Evolutionary conservation across 352 stramenopile genomes (phyloP).

Genomic region (Thalassiosira livingstoniorum): DNA sequence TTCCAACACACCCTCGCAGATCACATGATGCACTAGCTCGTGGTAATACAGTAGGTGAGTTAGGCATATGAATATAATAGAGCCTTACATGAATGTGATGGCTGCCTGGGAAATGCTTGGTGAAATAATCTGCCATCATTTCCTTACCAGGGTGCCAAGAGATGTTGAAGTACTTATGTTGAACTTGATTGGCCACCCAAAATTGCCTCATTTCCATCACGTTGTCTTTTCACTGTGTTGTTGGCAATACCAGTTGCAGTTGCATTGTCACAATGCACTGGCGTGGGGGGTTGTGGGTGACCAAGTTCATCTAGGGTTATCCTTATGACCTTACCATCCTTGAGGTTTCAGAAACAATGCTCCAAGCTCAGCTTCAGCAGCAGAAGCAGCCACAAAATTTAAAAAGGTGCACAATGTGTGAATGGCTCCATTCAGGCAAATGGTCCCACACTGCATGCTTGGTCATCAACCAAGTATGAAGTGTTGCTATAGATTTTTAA

Average conservation of each 20-base stretch:
- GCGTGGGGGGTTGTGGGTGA: slow-evolving; percentile 17
- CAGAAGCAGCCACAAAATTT: slow-evolving; percentile 21
- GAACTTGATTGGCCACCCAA: too few relatives aligned
- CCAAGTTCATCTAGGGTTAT: slow-evolving; percentile 12
- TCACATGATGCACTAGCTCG: too few relatives aligned
- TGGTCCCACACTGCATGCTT: slow-evolving; percentile 22
- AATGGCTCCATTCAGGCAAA: background rate
- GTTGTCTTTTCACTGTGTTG: too few relatives aligned
- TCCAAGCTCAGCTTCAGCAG: slow-evolving; percentile 28
- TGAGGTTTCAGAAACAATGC: slow-evolving; percentile 21
- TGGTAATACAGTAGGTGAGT: too few relatives aligned
- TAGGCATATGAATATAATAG: too few relatives aligned
- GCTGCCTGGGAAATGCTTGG: too few relatives aligned
- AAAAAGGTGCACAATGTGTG: slow-evolving; percentile 1
- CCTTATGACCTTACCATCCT: slow-evolving; percentile 2
- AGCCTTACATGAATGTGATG: too few relatives aligned
- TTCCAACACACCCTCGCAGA: too few relatives aligned
- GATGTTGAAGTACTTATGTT: too few relatives aligned
- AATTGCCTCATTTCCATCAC: too few relatives aligned
- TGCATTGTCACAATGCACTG: slow-evolving; percentile 9
- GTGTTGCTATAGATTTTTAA: slow-evolving; percentile 41
- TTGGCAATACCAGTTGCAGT: slow-evolving; percentile 16
- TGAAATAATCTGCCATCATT: too few relatives aligned
- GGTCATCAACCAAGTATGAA: slow-evolving; percentile 34
- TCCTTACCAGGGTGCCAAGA: too few relatives aligned